Evolutionary conservation across 257 asterid genomes (phyloP), one percentile per base, ranked within the genome.

Genomic region (Primulina tabacum): DNA sequence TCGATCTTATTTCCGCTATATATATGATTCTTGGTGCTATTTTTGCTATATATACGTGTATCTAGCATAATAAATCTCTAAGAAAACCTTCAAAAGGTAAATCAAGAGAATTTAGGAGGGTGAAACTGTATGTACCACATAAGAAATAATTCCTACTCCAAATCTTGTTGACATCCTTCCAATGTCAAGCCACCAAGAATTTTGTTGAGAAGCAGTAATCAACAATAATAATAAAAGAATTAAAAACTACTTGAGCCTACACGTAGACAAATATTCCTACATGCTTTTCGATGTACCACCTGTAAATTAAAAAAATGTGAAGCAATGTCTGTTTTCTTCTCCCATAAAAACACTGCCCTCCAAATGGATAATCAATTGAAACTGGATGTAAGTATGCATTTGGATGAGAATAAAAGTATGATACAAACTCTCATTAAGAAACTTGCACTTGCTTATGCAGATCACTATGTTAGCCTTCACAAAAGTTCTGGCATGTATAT

Each of bases 11-110:
- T 21, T 21, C 24, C 24, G 24, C 24, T 21, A 21, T 21, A 21
- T 21, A 21, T 21, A 21, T 21, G 24, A 21, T 21, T 21, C 24
- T 85, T 9, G 96, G 98, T 6, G 98, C 80, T 79, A 90, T 85
- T 84, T 93, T 96, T 21, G 98, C 95, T 79, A 93, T 80, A 78
- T 90, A 92, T 62, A 93, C 82, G 20, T 96, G 98, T 67, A 92
- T 96, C 97, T 92, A 68, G 66, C 56, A 60, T 70, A 55, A 80
- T 64, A 52, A 60, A 72, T 21, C 60, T 62, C 80, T 64, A 61
- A 61, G 62, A 76, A 64, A 32, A 10, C 56, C 21, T 28, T 57
- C 70, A 20, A 6, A 60, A 56, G 35, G 28, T 69, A 68, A 24
- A 58, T 57, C 29, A 60, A 21, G 18, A 47, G 53, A 4, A 72